Percentiles rank a stretch among this genome's conserved stretches.
phyloP scores from a whole-genome alignment of 108 stramenopile species.

The Nitzschia palea region DNA sequence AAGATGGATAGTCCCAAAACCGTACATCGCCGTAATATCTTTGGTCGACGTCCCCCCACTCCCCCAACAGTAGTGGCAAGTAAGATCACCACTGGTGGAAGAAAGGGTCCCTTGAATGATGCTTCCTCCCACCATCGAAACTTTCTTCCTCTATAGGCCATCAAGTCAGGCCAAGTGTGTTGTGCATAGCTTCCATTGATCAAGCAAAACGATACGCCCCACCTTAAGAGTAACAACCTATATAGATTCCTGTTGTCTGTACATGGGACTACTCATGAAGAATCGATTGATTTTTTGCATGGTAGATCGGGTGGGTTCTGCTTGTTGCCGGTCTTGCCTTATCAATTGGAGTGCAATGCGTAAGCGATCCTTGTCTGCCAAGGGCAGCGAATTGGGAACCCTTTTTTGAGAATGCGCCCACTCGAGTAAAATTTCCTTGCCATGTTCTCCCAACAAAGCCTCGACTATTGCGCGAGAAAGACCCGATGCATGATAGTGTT shows the following conservation, averaged over 20 bases:
- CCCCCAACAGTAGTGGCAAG: neutral
- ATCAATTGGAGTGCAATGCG: conserved; percentile 61
- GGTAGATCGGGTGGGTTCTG: conserved; percentile 67
- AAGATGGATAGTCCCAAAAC: neutral
- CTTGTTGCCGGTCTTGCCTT: conserved; percentile 57
- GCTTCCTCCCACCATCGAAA: neutral
- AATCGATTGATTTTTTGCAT: conserved; percentile 80
- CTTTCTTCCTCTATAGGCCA: neutral
- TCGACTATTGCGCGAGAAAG: conserved; percentile 19
- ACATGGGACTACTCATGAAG: conserved; percentile 59
- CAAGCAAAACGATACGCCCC: too few species aligned
- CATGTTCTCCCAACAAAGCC: conserved; percentile 21
- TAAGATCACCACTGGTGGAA: neutral
- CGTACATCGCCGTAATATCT: neutral
- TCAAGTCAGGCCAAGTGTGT: neutral
- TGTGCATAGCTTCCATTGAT: too few species aligned
- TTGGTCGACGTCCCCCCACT: neutral
- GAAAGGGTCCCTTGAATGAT: neutral
- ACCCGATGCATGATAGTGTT: conserved; percentile 39
- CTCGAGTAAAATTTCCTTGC: conserved; percentile 42
- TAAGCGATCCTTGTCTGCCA: conserved; percentile 57
- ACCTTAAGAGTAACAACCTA: too few species aligned
- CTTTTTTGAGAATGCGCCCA: conserved; percentile 34
- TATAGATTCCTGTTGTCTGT: neutral
- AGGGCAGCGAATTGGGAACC: neutral